Conservation (phyloP, 2,329 filamentous ascomycete species). For the Colletotrichum shisoi region DNA sequence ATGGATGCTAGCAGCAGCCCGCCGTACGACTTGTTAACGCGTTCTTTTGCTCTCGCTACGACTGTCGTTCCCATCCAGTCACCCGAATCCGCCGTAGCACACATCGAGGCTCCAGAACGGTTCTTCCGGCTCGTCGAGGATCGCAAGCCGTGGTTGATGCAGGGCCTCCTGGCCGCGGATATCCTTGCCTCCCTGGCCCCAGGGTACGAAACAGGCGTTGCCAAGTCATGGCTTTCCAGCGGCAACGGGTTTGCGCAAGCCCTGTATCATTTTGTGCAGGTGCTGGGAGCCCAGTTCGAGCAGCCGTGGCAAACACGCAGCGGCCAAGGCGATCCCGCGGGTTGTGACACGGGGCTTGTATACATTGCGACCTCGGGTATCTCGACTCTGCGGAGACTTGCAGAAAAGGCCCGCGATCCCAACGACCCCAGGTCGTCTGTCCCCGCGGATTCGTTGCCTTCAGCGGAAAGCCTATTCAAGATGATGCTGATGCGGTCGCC, state of each 20-base stretch:
- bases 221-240: constrained; percentile 81
- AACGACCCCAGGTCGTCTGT: constrained; percentile 59
- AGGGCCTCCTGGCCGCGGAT: constrained; percentile 88
- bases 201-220: constrained; percentile 73
- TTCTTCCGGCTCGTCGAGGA: constrained; percentile 71
- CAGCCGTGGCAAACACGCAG: constrained; percentile 49
- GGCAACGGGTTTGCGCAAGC: constrained; percentile 85
- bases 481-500: constrained; percentile 70
- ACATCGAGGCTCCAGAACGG: constrained; percentile 48
- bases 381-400: constrained; percentile 71
- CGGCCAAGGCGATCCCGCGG: constrained; percentile 44
- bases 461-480: constrained; percentile 71
- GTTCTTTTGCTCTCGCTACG: constrained; percentile 85
- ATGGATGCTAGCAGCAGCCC: constrained; percentile 70
- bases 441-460: constrained; percentile 69
- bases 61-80: constrained; percentile 78
- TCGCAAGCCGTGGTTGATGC: constrained; percentile 88
- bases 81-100: constrained; percentile 30
- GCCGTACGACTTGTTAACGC: constrained; percentile 82
- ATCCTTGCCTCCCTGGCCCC: constrained; percentile 81
- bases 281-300: constrained; percentile 72
- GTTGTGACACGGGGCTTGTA: constrained; percentile 58
- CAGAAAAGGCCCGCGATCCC: constrained; percentile 72
- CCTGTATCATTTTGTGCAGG: constrained; percentile 76
- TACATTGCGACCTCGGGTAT: constrained; percentile 74